Evolutionary conservation across 495 filamentous ascomycete genomes (phyloP), one percentile per base, ranked within the genome.

Genomic region (Wilcoxina mikolae): DNA sequence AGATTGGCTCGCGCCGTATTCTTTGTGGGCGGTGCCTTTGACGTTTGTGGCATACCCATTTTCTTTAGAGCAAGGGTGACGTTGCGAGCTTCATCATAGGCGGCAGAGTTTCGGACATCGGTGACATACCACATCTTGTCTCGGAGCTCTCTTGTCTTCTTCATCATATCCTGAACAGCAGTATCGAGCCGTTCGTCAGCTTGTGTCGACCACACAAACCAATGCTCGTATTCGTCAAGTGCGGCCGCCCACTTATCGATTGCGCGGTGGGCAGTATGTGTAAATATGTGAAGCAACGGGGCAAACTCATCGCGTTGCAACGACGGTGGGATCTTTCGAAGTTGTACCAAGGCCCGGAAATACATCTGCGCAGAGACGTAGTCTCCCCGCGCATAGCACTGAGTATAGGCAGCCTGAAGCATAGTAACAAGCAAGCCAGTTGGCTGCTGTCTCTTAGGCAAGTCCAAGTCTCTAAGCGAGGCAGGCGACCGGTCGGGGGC

Each of bases 81-180:
- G 65, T 90, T 82, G 55, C 81, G 81, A 22, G 87, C 87, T 66
- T 93, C 84, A 55, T 94, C 90, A 62, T 95, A 98, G 1, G 79
- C 76, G 39, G 79, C 85, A 17, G 90, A 95, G 62, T 94, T 90
- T 53, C 84, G 82, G 41, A 96, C 91, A 67, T 96, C 91, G 4
- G 89, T 94, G 59, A 91, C 85, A 67, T 94, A 98, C 91, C 91
- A 98, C 86, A 95, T 94, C 73, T 96, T 96, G 67, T 93, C 83
- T 39, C 91, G 76, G 18, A 90, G 70, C 22, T 80, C 76, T 51
- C 80, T 80, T 15, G 82, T 68, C 12, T 75, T 75, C 53, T 71
- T 72, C 72, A 83, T 82, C 80, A 84, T 81, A 20, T 72, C 71
- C 44, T 84, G 79, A 53, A 82, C 78, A 0, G 73, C 71, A 11